These are phyloP conservation scores for Macaranga tanarius DNA, from an alignment of 441 rosid species.

Conservation along the genomic window DNA sequence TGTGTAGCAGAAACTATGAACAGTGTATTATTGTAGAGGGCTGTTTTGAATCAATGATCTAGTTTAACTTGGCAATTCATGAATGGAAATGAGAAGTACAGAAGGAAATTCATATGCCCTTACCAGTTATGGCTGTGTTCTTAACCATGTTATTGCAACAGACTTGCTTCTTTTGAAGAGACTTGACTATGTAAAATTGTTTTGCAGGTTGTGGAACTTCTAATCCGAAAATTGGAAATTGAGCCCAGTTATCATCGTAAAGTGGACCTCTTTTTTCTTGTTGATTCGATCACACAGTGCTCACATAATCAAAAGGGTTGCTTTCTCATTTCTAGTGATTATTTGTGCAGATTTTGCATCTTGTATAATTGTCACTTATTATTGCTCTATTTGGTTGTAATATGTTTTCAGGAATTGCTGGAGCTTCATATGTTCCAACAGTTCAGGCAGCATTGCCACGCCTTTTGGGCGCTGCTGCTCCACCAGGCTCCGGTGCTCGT, in stretches of 20 bases:
- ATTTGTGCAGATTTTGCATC: slow-evolving; percentile 5
- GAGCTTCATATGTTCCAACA: slow-evolving; percentile 84
- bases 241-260: slow-evolving; percentile 83
- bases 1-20: neutral
- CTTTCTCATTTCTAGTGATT: neutral
- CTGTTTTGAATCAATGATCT: neutral
- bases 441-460: slow-evolving; percentile 96
- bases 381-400: neutral
- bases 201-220: slow-evolving; percentile 92
- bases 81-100: neutral
- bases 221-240: slow-evolving; percentile 81
- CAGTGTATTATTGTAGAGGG: neutral
- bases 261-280: slow-evolving; percentile 93
- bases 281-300: slow-evolving; percentile 96
- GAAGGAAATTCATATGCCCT: neutral
- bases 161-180: neutral
- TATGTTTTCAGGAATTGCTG: slow-evolving; percentile 67
- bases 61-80: neutral
- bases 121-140: neutral
- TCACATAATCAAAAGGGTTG: slow-evolving; percentile 94
- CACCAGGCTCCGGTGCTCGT: slow-evolving; percentile 77
- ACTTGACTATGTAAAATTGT: slow-evolving; percentile 18
- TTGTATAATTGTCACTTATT: neutral
- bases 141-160: neutral
- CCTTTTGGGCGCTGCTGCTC: slow-evolving; percentile 93